Evolutionary conservation across 2,329 filamentous ascomycete species (phyloP), one percentile per base, ranked within the genome.

Genomic region (Metarhizium sp.): DNA sequence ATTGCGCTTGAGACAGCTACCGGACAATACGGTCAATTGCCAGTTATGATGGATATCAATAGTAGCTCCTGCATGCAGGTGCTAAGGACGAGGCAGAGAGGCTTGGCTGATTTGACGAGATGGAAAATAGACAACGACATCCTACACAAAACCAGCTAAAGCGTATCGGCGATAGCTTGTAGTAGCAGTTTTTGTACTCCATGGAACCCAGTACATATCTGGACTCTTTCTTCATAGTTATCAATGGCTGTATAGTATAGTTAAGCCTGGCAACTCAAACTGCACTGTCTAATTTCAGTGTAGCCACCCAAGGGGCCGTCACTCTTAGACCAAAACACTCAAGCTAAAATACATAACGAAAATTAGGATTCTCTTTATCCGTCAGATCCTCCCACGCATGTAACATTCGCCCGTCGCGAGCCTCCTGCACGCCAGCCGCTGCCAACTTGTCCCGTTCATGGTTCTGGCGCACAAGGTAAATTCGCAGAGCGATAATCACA

Each of bases 321-420:
- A 25, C 25, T 4, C 25, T 4, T 25, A 25, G 4, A 25, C 25
- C 25, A 25, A 25, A 25, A 25, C 25, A 25, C 25, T 25, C 25
- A 25, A 25, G 25, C 25, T 25, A 25, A 25, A 73, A 75, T 6
- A 81, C 76, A 62, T 85, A 85, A 57, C 80, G 73, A 66, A 85
- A 85, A 58, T 78, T 78, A 32, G 75, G 61, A 62, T 85, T 86
- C 73, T 84, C 78, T 66, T 69, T 73, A 63, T 86, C 83, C 6
- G 82, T 86, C 63, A 83, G 69, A 64, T 86, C 82, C 63, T 85
- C 81, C 64, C 82, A 25, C 1, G 79, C 81, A 61, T 82, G 78
- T 8, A 72, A 64, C 38, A 77, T 66, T 25, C 25, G 25, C 25
- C 25, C 25, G 25, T 25, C 25, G 1, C 25, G 25, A 25, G 25